A percentile compares a stretch with the other conserved stretches of the same genome.
Conservation (phyloP, 2,329 filamentous ascomycete genomes). For the Nigrospora sphaerica region DNA sequence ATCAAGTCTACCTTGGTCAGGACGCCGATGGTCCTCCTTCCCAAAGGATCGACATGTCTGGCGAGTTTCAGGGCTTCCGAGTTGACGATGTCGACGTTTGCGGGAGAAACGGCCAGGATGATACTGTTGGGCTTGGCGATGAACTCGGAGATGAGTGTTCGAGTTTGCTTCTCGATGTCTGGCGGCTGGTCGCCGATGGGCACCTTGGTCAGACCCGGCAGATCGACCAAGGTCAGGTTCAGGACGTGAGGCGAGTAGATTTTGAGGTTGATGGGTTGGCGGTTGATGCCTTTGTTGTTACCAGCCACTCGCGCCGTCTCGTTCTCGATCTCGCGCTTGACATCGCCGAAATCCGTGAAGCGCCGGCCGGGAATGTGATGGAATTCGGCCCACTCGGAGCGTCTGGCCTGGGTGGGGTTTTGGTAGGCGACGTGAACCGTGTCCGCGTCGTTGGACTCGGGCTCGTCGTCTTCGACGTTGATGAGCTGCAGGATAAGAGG, state of each 20-base stretch:
- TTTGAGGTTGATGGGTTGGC: constrained; percentile 95
- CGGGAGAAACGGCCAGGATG: constrained; percentile 89
- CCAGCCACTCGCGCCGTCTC: constrained; percentile 89
- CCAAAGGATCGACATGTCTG: constrained; percentile 91
- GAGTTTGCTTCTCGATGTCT: constrained; percentile 97
- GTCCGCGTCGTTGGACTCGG: constrained; percentile 55
- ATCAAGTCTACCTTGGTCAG: constrained; percentile 96
- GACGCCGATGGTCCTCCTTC: constrained; percentile 90
- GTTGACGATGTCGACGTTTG: constrained; percentile 97
- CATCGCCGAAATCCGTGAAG: constrained; percentile 86
- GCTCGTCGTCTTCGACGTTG: constrained; percentile 78
- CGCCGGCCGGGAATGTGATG: constrained; percentile 85
- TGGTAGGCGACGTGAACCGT: constrained; percentile 51
- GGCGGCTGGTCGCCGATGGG: constrained; percentile 95
- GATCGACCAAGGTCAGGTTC: constrained; percentile 90
- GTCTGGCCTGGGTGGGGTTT: constrained; percentile 62
- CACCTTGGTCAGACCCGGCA: constrained; percentile 94
- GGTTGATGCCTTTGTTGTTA: constrained; percentile 96
- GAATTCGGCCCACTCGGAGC: constrained; percentile 85
- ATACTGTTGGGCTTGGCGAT: constrained; percentile 99
- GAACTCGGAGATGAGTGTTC: constrained; percentile 93
- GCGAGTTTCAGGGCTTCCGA: constrained; percentile 96
- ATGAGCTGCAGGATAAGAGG: constrained; percentile 96
- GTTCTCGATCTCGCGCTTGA: constrained; percentile 94
- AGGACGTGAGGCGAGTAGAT: constrained; percentile 97